Evolutionary conservation across 495 filamentous ascomycete genomes (phyloP), one percentile per base, ranked within the genome.

Genomic region (Paragyromitra xinjiangensis): DNA sequence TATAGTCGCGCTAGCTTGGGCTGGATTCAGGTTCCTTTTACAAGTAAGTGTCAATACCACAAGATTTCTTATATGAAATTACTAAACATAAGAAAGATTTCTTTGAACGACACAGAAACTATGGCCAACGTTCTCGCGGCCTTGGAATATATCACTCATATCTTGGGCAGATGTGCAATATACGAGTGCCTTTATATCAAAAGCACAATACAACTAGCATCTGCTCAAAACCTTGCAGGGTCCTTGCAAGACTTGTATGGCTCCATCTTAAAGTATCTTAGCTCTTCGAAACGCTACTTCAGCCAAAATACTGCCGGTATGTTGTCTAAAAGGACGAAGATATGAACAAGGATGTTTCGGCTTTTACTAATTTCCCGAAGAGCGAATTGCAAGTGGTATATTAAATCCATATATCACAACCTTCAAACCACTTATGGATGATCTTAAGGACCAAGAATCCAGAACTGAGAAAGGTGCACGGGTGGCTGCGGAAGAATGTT

Each of bases 1-100:
- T 3, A 84, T 86, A 81, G 83, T 82, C 26, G 81, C 82, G 16
- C 78, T 87, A 34, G 85, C 86, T 11, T 87, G 86, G 86, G 85
- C 84, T 14, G 84, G 73, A 3, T 78, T 87, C 8, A 76, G 83
- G n/a, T 85, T 87, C 64, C 64, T 86, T 3, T 75, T 87, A 16
- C 78, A 84, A 71, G 83, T 84, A 42, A 14, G 78, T 39, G 45
- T 19, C 24, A 12, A 40, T 12, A 40, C n/a, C 14, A 63, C 48
- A 37, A 9, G 19, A 34, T 9, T n/a, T 6, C n/a, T 59, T 29
- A 34, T 51, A 70, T 26, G 69, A 12, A 12, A 5, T 29, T 42
- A 6, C 37, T 44, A 64, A 24, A 3, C 24, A 53, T 19, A n/a
- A 22, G 14, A 29, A 53, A 82, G 81, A 53, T 79, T 26, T 51